Evolutionary conservation across 352 stramenopile species (phyloP), one percentile per base, ranked within the genome.

Genomic region (Pythium plurisporium): DNA sequence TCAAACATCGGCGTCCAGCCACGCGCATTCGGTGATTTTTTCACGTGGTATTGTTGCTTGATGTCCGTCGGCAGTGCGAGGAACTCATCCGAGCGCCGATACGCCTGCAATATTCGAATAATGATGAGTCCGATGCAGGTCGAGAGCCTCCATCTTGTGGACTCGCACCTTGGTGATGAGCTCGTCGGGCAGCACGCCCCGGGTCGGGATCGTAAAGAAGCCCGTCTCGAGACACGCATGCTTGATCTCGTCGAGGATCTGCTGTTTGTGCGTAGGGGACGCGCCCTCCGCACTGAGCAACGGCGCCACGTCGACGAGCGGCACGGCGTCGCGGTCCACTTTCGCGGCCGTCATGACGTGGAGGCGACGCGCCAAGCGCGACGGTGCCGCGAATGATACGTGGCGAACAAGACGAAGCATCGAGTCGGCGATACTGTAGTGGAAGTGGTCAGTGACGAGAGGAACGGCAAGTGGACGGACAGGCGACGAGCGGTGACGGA

Each of bases 1-100:
- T 90, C 82, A 52, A 90, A 88, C 74, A 92, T 81, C 12, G 82
- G 82, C 38, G 79, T 92, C 82, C 82, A 92, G 36, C 82, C 82
- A 40, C 80, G 74, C 22, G 77, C 73, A 56, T 90, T 90, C 15
- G 78, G 78, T 4, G 79, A 79, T 40, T 73, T 82, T 54, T 90
- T 88, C 69, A 85, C 81, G 42, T 91, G 79, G 44, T 91, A 94
- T 49, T 88, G 73, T 14, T 71, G 67, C 67, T 94, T 94, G 27
- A 91, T 55, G 0, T 59, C 63, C 1, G 76, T 52, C 1, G 81
- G 81, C 4, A 94, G 63, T 26, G 72, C 76, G 23, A 88, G 67
- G 58, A 89, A 90, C 65, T 90, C 76, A 44, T 91, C 76, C 1
- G 74, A 62, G 33, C 76, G 80, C 52, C 45, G 60, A 67, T 94